phyloP scores from a whole-genome alignment of 495 filamentous ascomycete genomes.

The Aspergillus hancockii region DNA sequence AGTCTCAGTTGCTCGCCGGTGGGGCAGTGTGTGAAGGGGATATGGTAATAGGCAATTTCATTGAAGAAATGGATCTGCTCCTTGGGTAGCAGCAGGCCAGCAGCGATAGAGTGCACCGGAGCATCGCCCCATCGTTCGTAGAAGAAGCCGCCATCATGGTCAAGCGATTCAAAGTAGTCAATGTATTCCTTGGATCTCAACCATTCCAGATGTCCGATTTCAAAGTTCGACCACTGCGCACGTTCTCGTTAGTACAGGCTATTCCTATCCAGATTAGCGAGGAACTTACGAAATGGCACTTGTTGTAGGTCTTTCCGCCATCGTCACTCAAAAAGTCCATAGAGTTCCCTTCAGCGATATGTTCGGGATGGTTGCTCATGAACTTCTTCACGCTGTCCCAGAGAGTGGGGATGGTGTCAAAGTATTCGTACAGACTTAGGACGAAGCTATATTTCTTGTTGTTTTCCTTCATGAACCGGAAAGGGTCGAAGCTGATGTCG shows the following conservation, averaged over 20 bases:
- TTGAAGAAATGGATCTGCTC: slow-evolving; percentile 98
- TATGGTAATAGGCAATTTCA: slow-evolving; percentile 97
- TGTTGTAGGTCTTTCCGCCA: slow-evolving; percentile 85
- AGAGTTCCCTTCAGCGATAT: slow-evolving; percentile 79
- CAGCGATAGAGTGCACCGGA: slow-evolving; percentile 92
- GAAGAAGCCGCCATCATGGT: slow-evolving; percentile 86
- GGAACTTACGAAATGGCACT: slow-evolving; percentile 87
- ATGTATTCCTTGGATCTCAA: slow-evolving; percentile 75
- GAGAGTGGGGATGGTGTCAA: slow-evolving; percentile 91
- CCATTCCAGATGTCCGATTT: slow-evolving; percentile 84
- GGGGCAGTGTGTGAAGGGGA: slow-evolving; percentile 98
- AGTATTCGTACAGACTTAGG: slow-evolving; percentile 89
- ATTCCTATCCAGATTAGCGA: not conserved
- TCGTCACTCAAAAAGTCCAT: slow-evolving; percentile 93
- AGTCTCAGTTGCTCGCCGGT: slow-evolving; percentile 77
- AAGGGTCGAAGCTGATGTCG: slow-evolving; percentile 80
- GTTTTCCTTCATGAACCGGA: slow-evolving; percentile 84
- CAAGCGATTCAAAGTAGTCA: slow-evolving; percentile 78
- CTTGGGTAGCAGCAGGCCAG: slow-evolving; percentile 80
- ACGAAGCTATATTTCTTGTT: slow-evolving; percentile 91
- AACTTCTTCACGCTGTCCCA: slow-evolving; percentile 94
- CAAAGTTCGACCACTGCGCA: slow-evolving; percentile 85
- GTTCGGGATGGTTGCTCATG: slow-evolving; percentile 83
- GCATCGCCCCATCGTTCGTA: slow-evolving; percentile 94
- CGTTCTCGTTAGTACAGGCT: slow-evolving; percentile 8